phyloP scores from a whole-genome alignment of 1,284 basidiomycete genomes.

The Fomes fomentarius region DNA sequence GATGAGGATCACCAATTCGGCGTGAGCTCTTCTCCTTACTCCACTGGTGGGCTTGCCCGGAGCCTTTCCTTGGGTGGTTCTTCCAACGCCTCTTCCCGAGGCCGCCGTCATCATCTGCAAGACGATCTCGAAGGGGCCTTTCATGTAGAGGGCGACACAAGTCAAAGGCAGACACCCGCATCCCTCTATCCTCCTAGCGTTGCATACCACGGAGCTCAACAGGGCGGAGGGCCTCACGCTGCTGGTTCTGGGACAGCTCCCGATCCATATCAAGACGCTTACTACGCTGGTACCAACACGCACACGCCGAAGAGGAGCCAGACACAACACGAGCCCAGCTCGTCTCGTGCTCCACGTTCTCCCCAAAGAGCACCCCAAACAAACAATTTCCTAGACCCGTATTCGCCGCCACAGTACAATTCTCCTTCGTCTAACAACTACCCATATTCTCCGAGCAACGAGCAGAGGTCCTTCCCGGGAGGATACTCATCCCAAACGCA shows the following conservation, averaged over 20 bases:
- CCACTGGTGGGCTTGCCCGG: conserved; percentile 55
- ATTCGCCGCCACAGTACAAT: conserved; percentile 61
- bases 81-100: conserved; percentile 34
- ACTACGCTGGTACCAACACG: conserved; percentile 53
- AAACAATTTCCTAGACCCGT: conserved; percentile 61
- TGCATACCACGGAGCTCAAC: conserved; percentile 51
- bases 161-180: conserved; percentile 39
- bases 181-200: conserved; percentile 65
- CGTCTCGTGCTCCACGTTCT: conserved; percentile 56
- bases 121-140: conserved; percentile 77
- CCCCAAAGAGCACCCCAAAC: conserved; percentile 55
- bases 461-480: conserved; percentile 42
- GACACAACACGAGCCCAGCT: conserved; percentile 52
- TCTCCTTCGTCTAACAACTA: conserved; percentile 54
- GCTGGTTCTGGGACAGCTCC: conserved; percentile 39
- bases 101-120: conserved; percentile 47
- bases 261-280: conserved; percentile 67
- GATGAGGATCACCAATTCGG: conserved; percentile 59
- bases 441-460: conserved; percentile 55
- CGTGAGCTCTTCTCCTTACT: conserved; percentile 52
- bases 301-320: conserved; percentile 60
- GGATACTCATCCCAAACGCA: conserved; percentile 54
- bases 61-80: conserved; percentile 63
- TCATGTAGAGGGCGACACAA: conserved; percentile 49
- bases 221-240: conserved; percentile 22